Conservation (phyloP, 2,329 filamentous ascomycete genomes). For the Paracoccidioides lutzii region DNA sequence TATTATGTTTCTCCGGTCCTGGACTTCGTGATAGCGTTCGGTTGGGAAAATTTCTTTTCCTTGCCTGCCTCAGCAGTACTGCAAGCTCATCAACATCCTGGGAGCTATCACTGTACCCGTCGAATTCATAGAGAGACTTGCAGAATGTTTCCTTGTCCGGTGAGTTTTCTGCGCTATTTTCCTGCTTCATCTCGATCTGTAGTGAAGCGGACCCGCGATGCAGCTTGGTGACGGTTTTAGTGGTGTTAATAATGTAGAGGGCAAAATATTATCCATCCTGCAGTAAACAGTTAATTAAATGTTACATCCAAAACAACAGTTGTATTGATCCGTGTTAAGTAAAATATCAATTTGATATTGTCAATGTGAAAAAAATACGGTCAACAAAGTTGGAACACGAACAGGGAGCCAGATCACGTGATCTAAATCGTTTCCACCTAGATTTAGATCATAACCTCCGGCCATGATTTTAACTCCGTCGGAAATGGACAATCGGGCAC, state of each 20-base stretch:
- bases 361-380: not conserved
- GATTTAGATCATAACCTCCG: too few species aligned
- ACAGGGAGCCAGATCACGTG: slow-evolving; percentile 25
- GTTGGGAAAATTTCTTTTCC: not conserved
- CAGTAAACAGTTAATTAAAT: not conserved
- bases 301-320: too few species aligned
- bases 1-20: not conserved
- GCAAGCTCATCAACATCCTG: slow-evolving; percentile 14
- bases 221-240: not conserved
- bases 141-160: slow-evolving; percentile 26
- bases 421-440: not conserved
- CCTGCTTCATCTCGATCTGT: not conserved
- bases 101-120: slow-evolving; percentile 17
- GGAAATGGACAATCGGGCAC: not conserved
- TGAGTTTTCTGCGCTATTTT: not conserved
- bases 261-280: not conserved
- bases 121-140: slow-evolving; percentile 22
- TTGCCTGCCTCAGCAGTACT: slow-evolving; percentile 8
- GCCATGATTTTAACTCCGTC: not conserved
- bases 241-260: not conserved
- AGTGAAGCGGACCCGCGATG: not conserved
- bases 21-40: not conserved
- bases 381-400: slow-evolving; percentile 14
- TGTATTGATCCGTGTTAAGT: too few species aligned
- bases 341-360: too few species aligned